phyloP scores from a whole-genome alignment of 768 basidiomycete species.

The Collybia sordida region DNA sequence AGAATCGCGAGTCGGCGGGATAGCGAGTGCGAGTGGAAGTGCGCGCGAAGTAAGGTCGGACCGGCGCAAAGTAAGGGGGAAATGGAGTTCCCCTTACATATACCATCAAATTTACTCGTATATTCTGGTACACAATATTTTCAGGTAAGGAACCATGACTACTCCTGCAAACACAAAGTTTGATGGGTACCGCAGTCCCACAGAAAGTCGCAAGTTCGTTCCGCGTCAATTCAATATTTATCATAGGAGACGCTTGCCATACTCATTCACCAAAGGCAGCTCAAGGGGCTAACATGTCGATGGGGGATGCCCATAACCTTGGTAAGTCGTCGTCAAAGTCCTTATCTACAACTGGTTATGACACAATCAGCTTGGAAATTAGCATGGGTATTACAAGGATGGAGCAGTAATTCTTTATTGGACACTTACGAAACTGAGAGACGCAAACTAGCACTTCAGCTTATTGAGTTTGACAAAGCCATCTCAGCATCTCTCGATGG shows the following conservation, averaged over 20 bases:
- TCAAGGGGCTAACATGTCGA: slow-evolving; percentile 22
- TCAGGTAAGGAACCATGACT: slow-evolving; percentile 4
- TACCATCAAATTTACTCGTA: slow-evolving; percentile 12
- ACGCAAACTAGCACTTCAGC: slow-evolving; percentile 13
- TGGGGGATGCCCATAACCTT: slow-evolving; percentile 23
- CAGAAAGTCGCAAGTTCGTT: slow-evolving; percentile 19
- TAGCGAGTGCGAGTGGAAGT: too few species aligned
- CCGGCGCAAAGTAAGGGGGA: too few species aligned
- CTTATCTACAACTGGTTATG: neutral
- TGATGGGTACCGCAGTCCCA: slow-evolving; percentile 4
- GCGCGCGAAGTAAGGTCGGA: too few species aligned
- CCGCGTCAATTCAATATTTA: slow-evolving; percentile 16
- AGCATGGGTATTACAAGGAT: slow-evolving; percentile 21
- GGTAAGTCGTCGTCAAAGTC: slow-evolving; percentile 9
- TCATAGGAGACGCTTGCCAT: slow-evolving; percentile 22
- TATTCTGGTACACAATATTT: slow-evolving; percentile 18
- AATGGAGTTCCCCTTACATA: too few species aligned
- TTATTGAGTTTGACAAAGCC: slow-evolving; percentile 24
- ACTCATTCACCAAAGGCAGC: slow-evolving; percentile 26
- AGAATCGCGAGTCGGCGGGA: too few species aligned
- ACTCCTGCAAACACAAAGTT: too few species aligned
- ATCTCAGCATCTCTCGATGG: slow-evolving; percentile 8
- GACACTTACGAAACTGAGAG: slow-evolving; percentile 26
- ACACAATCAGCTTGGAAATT: slow-evolving; percentile 17
- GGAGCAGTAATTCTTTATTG: slow-evolving; percentile 19